Conservation (phyloP, 1,284 basidiomycete genomes). For the Sporisorium graminicola region DNA sequence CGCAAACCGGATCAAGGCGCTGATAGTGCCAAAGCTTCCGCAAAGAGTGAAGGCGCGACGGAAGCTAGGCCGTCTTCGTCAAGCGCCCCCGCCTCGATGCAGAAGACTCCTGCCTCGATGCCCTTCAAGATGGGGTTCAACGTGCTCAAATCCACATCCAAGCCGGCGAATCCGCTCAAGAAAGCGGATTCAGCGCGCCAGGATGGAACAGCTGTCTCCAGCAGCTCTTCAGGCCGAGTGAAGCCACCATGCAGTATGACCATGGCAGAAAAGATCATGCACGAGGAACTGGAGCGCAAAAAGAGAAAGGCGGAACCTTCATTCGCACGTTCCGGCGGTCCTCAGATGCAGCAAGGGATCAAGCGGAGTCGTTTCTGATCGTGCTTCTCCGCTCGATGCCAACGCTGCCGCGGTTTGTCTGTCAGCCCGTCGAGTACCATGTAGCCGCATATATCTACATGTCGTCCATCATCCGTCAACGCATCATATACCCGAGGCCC, state of each 20-base stretch:
- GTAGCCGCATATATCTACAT: neutral
- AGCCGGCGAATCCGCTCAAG: conserved; percentile 40
- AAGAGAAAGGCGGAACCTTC: conserved; percentile 32
- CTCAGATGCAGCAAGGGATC: conserved; percentile 53
- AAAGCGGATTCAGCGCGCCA: neutral
- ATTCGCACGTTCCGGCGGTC: conserved; percentile 29
- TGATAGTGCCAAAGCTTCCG: neutral
- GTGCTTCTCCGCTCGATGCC: neutral
- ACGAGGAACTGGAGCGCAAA: conserved; percentile 58
- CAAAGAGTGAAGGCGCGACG: neutral
- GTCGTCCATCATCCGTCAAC: neutral
- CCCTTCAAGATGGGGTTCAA: conserved; percentile 49
- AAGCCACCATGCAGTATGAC: conserved; percentile 52
- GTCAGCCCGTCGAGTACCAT: neutral
- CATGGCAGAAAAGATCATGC: conserved; percentile 65
- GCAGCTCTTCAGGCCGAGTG: conserved; percentile 12
- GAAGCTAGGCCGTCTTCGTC: neutral
- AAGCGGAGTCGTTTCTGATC: conserved; percentile 59
- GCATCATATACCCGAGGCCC: neutral
- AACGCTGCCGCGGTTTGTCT: too few relatives aligned
- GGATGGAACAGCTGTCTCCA: neutral
- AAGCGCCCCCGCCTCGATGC: neutral
- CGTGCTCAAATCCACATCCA: conserved; percentile 50
- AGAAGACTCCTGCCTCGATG: conserved; percentile 3
- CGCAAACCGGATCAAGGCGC: neutral